A percentile compares a stretch with the other conserved stretches of the same genome.
These are phyloP conservation scores for Micractinium sp. DNA, from an alignment of 139 green algal species.

Conservation along the genomic window DNA sequence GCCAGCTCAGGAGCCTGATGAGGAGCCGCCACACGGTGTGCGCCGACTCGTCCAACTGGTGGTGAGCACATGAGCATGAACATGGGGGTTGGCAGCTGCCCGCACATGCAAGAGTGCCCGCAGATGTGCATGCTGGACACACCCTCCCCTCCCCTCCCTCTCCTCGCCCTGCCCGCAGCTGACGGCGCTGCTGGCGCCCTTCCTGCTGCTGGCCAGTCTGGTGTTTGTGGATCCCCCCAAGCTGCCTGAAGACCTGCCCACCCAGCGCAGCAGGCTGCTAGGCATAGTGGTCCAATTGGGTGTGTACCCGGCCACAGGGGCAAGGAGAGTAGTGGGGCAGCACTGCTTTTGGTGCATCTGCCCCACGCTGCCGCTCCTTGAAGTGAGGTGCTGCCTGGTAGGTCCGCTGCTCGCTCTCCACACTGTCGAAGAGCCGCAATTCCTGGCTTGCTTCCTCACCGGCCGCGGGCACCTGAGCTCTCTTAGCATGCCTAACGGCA, in stretches of 20 bases:
- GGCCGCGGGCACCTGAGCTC: too few relatives aligned
- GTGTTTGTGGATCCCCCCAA: too few relatives aligned
- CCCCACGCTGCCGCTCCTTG: neutral
- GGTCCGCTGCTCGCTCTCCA: neutral
- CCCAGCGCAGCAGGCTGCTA: too few relatives aligned
- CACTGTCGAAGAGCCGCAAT: neutral
- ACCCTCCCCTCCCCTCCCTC: neutral
- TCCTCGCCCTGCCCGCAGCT: neutral
- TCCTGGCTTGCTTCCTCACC: neutral
- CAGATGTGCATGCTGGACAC: neutral
- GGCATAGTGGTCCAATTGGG: neutral
- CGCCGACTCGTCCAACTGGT: neutral
- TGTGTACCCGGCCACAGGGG: neutral
- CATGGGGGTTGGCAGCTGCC: neutral
- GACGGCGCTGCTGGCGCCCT: too few relatives aligned
- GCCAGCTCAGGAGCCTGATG: neutral
- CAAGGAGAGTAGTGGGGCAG: too few relatives aligned
- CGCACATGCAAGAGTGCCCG: neutral
- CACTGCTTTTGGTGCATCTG: neutral
- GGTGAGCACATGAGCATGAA: neutral
- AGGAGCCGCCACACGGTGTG: neutral
- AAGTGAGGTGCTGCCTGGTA: neutral
- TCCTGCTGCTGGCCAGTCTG: too few relatives aligned
- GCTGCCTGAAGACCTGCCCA: too few relatives aligned
- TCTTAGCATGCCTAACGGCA: too few relatives aligned